phyloP scores from a whole-genome alignment of 768 basidiomycete genomes.

The Exsudoporus frostii region DNA sequence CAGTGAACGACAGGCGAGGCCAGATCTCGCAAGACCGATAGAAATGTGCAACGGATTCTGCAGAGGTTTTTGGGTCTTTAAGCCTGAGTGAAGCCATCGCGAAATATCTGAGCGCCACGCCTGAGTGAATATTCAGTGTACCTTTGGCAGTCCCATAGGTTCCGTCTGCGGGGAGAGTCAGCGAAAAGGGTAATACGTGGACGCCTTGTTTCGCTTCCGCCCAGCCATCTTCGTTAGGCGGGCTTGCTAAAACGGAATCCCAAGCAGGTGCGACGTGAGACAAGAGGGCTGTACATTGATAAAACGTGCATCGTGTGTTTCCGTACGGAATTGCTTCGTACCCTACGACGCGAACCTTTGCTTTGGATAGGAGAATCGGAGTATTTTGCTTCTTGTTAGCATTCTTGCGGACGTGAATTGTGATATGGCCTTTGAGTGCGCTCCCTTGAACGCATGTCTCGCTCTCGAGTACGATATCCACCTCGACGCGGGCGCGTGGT shows the following conservation, averaged over 20 bases:
- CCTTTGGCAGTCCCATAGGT: constrained; percentile 59
- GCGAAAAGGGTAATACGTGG: constrained; percentile 68
- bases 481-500: constrained; percentile 68
- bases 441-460: constrained; percentile 80
- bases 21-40: constrained; percentile 80
- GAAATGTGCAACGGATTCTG: constrained; percentile 82
- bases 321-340: constrained; percentile 69
- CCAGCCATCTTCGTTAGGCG: constrained; percentile 60
- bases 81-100: constrained; percentile 78
- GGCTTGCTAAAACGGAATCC: constrained; percentile 41
- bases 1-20: constrained; percentile 65
- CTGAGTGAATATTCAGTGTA: constrained; percentile 48
- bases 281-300: constrained; percentile 63
- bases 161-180: constrained; percentile 59
- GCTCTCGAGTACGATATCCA: constrained; percentile 77
- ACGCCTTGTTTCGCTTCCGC: constrained; percentile 59
- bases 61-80: constrained; percentile 56
- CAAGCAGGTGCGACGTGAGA: constrained; percentile 46
- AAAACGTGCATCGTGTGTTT: constrained; percentile 73
- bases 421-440: constrained; percentile 63
- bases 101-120: constrained; percentile 72
- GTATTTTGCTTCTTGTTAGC: constrained; percentile 47
- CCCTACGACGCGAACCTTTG: constrained; percentile 79
- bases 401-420: constrained; percentile 57
- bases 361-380: constrained; percentile 63